A percentile compares a stretch with the other conserved stretches of the same genome.
These are phyloP conservation scores for Magnaporthiopsis rhizophila DNA, from an alignment of 2,329 filamentous ascomycete genomes.

Conservation along the genomic window DNA sequence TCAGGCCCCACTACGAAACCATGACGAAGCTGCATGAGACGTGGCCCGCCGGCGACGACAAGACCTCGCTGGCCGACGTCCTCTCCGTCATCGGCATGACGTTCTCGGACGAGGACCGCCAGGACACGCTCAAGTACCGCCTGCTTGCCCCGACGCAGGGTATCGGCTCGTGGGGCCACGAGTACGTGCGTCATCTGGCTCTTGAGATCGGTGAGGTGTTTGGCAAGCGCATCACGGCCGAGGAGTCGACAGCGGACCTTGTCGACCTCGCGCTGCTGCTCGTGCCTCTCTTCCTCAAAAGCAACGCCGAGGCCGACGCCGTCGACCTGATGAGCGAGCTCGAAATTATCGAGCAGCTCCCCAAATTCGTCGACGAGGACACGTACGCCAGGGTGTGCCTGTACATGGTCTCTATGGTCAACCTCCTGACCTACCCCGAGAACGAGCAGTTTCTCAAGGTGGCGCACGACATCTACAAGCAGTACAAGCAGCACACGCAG, in stretches of 20 bases:
- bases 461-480: constrained; percentile 86
- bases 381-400: constrained; percentile 89
- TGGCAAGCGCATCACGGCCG: constrained; percentile 75
- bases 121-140: constrained; percentile 94
- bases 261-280: constrained; percentile 76
- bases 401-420: constrained; percentile 99
- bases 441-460: constrained; percentile 92
- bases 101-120: constrained; percentile 89
- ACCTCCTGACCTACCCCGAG: constrained; percentile 92
- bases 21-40: constrained; percentile 81
- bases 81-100: constrained; percentile 98
- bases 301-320: constrained; percentile 96
- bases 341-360: constrained; percentile 90
- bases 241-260: constrained; percentile 76
- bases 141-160: constrained; percentile 84
- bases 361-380: constrained; percentile 84
- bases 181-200: constrained; percentile 93
- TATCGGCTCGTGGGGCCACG: constrained; percentile 95
- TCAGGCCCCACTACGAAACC: constrained; percentile 90
- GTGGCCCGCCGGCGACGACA: constrained; percentile 79
- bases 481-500: constrained; percentile 87
- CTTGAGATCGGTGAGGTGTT: constrained; percentile 95
- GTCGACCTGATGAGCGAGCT: constrained; percentile 95
- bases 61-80: constrained; percentile 86
- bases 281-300: constrained; percentile 90